Evolutionary conservation across 192 early-diverging fungal genomes (phyloP), one percentile per base, ranked within the genome.

Genomic region (Allomyces javanicus): DNA sequence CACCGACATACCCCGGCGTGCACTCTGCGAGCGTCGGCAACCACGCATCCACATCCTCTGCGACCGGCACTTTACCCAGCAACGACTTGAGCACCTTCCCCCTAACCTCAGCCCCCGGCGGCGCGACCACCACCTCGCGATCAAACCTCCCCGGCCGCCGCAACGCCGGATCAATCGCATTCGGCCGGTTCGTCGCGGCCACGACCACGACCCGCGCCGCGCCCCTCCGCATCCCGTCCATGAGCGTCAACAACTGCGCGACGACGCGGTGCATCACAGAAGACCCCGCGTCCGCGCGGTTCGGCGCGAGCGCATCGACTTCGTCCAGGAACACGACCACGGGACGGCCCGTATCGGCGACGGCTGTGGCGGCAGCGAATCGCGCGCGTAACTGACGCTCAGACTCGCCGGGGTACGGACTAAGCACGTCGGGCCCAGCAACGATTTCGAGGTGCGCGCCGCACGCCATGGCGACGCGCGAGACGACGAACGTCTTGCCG

Each of bases 1-100:
- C 92, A 58, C 88, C 93, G 9, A 97, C 94, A 73, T 88, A 97
- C 3, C 94, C 95, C 72, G 89, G 90, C 9, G 92, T 94, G 64
- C 76, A 68, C 43, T 74, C 67, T 0, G 87, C 85, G 43, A 89
- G 64, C 11, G 50, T 64, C 14, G 40, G 69, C 63, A 64, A 62
- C 74, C 71, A 12, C 86, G 63, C 50, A 67, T 86, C 78, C 0
- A 91, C 77, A 43, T 71, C 70, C 10, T 63, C 27, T 61, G 63
- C 72, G 12, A 89, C 43, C 3, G 82, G 73, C 80, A 92, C 79
- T 17, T 67, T 72, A 9, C 72, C 67, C 44, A 82, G 78, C 67
- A 87, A 74, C 19, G 78, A 72, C 6, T 65, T 61, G 24, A 99
- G 74, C 17, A 93, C 89, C n/a, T 75, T 64, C 1, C 68, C 61